Conservation (phyloP, 805 yeast genomes). For the Candida adriatica region DNA sequence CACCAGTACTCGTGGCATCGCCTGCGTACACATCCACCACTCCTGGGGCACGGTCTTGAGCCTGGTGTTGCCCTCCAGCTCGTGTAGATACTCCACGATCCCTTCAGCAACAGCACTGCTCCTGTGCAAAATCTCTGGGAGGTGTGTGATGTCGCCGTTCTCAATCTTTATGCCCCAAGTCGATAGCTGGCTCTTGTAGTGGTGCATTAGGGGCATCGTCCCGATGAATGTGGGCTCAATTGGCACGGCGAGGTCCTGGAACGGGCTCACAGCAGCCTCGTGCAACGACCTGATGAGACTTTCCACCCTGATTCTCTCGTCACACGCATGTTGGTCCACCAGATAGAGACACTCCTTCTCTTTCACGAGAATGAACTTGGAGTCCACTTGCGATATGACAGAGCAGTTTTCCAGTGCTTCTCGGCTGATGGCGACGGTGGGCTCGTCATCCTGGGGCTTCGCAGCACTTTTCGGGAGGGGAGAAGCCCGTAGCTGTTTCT, state of each 20-base stretch:
- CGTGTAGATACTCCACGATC: constrained; percentile 38
- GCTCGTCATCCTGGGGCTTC: constrained; percentile 3
- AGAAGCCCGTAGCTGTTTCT: constrained; percentile 8
- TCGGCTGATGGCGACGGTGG: constrained; percentile 6
- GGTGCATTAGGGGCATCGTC: constrained; percentile 17
- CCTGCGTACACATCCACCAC: constrained; percentile 34
- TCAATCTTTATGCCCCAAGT: constrained; percentile 39
- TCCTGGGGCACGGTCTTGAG: constrained; percentile 8
- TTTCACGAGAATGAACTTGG: constrained; percentile 52
- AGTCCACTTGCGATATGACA: constrained; percentile 53
- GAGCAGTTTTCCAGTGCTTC: constrained; percentile 13
- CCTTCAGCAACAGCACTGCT: constrained; percentile 26
- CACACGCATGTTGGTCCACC: constrained; percentile 82
- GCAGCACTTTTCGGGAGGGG: constrained; percentile 6
- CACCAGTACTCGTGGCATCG: constrained; percentile 44
- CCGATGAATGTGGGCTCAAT: constrained; percentile 8
- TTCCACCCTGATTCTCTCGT: constrained; percentile 67
- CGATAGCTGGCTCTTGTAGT: constrained; percentile 30
- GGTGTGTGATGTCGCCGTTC: constrained; percentile 26
- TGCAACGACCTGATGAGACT: constrained; percentile 33
- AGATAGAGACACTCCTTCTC: constrained; percentile 28
- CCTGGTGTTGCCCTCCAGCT: constrained; percentile 31
- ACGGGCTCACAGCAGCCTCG: constrained; percentile 20
- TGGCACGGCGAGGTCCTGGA: constrained; percentile 11
- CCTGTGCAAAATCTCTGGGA: constrained; percentile 39